A percentile compares a stretch with the other conserved stretches of the same genome.
These are phyloP conservation scores for Entomophthora muscae DNA, from an alignment of 371 early-diverging fungal genomes.

Conservation along the genomic window DNA sequence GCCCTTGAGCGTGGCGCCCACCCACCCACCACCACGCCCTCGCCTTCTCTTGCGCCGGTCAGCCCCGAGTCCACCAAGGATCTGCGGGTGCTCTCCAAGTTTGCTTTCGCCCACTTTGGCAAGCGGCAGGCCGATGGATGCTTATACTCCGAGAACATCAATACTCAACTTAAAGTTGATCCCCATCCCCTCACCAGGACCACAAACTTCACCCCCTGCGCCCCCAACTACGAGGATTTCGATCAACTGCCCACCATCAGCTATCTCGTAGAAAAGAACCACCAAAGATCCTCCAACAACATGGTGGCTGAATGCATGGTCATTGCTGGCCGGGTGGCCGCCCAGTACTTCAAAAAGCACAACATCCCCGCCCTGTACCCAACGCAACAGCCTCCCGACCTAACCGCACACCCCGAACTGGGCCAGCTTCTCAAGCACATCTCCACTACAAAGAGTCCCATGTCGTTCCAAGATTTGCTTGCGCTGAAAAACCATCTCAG, in stretches of 20 bases:
- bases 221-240: slow-evolving; percentile 11
- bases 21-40: not conserved
- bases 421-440: slow-evolving; percentile 15
- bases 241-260: slow-evolving; percentile 22
- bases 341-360: slow-evolving; percentile 39
- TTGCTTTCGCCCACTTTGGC: slow-evolving; percentile 20
- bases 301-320: slow-evolving; percentile 86
- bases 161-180: not conserved
- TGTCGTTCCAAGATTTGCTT: slow-evolving; percentile 22
- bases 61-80: slow-evolving; percentile 14
- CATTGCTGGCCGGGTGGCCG: slow-evolving; percentile 66
- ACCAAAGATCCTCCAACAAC: slow-evolving; percentile 43
- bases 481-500: slow-evolving; percentile 27
- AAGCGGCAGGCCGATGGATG: slow-evolving; percentile 27
- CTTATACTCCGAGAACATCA: slow-evolving; percentile 26
- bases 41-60: too few relatives aligned
- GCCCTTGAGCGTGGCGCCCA: slow-evolving; percentile 1
- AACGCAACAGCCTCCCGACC: slow-evolving; percentile 26
- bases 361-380: slow-evolving; percentile 49
- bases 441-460: slow-evolving; percentile 25
- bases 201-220: slow-evolving; percentile 11
- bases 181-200: slow-evolving; percentile 29
- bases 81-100: slow-evolving; percentile 17
- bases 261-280: slow-evolving; percentile 18
- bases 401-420: slow-evolving; percentile 7